Conservation (phyloP, 2,329 filamentous ascomycete species). For the Didymella sp. region DNA sequence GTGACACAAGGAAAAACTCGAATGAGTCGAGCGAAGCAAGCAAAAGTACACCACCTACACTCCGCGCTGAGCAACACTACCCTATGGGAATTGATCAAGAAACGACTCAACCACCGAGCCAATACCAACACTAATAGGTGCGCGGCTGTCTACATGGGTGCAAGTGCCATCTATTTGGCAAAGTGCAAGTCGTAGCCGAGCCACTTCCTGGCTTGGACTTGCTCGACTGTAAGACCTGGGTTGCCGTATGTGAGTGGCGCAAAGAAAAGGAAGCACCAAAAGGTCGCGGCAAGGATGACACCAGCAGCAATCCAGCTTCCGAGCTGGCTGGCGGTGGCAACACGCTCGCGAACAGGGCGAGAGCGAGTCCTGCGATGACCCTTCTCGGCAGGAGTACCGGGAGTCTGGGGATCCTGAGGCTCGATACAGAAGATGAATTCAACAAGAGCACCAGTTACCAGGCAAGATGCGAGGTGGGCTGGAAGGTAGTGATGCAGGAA, state of each 20-base stretch:
- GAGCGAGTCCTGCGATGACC: conserved; percentile 56
- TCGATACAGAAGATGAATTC: conserved; percentile 97
- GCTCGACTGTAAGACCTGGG: conserved; percentile 79
- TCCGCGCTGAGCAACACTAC: conserved; percentile 12
- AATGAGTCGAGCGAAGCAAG: conserved; percentile 6
- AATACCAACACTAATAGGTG: neutral
- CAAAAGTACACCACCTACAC: conserved; percentile 1
- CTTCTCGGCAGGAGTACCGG: conserved; percentile 47
- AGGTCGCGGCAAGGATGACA: conserved; percentile 71
- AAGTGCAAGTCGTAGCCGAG: conserved; percentile 97
- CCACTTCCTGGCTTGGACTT: conserved; percentile 89
- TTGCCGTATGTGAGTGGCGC: conserved; percentile 94
- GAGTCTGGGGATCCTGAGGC: conserved; percentile 61
- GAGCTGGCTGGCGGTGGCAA: conserved; percentile 78
- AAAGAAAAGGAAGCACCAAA: conserved; percentile 90
- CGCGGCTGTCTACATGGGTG: neutral
- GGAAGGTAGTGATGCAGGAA: conserved; percentile 98
- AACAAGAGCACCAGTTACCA: conserved; percentile 88
- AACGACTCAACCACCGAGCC: conserved; percentile 7
- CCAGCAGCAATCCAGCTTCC: conserved; percentile 79
- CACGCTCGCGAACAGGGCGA: conserved; percentile 81
- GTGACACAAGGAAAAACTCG: conserved; percentile 13
- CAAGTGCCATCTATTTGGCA: conserved; percentile 74
- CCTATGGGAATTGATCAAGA: conserved; percentile 9
- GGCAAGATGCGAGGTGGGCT: conserved; percentile 85